Conservation (phyloP, 495 filamentous ascomycete genomes). For the Penicillium macrosclerotiorum region DNA sequence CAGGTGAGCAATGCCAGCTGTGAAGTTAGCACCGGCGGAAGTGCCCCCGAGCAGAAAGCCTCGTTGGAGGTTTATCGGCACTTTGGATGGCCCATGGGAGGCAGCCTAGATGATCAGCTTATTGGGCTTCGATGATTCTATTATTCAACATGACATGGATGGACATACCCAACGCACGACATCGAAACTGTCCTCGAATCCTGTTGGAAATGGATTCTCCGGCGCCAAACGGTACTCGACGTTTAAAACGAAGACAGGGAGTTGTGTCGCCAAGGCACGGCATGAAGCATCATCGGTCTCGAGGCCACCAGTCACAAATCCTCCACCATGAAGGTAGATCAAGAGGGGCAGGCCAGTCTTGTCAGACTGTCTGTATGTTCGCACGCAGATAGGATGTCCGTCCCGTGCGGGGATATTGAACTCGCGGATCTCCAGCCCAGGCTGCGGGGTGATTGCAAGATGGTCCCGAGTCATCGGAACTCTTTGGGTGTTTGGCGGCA, state of each 20-base stretch:
- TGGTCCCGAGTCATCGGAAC: too few species aligned
- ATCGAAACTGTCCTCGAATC: conserved; percentile 50
- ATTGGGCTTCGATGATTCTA: too few species aligned
- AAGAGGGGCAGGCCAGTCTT: too few species aligned
- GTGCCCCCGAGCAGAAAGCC: conserved; percentile 18
- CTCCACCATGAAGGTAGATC: too few species aligned
- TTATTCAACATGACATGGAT: too few species aligned
- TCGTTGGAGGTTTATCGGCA: conserved; percentile 8
- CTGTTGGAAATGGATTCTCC: conserved; percentile 60
- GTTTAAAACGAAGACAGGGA: conserved; percentile 47
- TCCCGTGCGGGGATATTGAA: too few species aligned
- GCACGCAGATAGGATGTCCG: too few species aligned
- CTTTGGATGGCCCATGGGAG: conserved; percentile 2
- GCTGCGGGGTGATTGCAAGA: too few species aligned
- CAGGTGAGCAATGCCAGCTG: conserved; percentile 13
- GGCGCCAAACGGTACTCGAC: conserved; percentile 71
- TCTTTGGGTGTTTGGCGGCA: too few species aligned
- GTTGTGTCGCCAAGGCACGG: conserved; percentile 26
- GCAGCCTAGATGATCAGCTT: conserved; percentile 1
- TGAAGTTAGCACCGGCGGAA: conserved; percentile 22
- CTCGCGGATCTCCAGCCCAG: too few species aligned
- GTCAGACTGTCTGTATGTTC: too few species aligned
- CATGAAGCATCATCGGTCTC: conserved; percentile 40
- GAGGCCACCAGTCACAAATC: conserved; percentile 34
- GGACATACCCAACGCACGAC: conserved; percentile 23